Percentiles rank a stretch among this genome's conserved stretches.
Evolutionary conservation across 495 filamentous ascomycete species (phyloP).

Genomic region (Xylaria acuta): DNA sequence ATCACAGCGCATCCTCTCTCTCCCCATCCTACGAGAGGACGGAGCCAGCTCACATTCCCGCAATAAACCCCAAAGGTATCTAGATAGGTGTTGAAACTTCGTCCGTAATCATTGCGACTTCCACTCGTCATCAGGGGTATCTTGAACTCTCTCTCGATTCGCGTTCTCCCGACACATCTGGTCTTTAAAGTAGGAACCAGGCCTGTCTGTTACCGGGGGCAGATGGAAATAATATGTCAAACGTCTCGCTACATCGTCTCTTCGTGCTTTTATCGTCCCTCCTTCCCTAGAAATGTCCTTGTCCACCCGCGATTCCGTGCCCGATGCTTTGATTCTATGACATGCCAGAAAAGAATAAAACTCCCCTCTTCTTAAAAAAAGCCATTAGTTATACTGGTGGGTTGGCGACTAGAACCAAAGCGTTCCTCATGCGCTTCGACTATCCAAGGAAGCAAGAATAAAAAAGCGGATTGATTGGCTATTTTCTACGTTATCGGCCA

Average conservation of each 20-base stretch:
- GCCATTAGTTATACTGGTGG: background rate
- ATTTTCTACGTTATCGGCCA: conserved; percentile 63
- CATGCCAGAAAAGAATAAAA: conserved; percentile 18
- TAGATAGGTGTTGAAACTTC: conserved; percentile 1
- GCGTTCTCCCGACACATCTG: background rate
- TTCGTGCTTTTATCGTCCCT: conserved; percentile 15
- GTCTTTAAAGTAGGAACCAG: background rate
- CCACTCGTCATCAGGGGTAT: conserved; percentile 27
- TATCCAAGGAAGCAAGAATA: background rate
- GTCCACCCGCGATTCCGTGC: background rate
- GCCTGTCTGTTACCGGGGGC: background rate
- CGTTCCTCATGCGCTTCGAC: background rate
- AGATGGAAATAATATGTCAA: conserved; percentile 27
- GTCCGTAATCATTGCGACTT: conserved; percentile 22
- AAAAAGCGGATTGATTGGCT: background rate
- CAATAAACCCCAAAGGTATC: background rate
- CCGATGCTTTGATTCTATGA: conserved; percentile 24
- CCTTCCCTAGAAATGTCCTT: background rate
- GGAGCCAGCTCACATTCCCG: background rate
- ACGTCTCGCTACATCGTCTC: conserved; percentile 26
- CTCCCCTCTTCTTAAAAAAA: background rate
- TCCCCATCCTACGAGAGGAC: background rate
- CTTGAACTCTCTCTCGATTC: conserved; percentile 15
- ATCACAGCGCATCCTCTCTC: background rate
- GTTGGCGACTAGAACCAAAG: background rate